phyloP scores from a whole-genome alignment of 2,329 filamentous ascomycete genomes.

The Magnaporthales sp. region DNA sequence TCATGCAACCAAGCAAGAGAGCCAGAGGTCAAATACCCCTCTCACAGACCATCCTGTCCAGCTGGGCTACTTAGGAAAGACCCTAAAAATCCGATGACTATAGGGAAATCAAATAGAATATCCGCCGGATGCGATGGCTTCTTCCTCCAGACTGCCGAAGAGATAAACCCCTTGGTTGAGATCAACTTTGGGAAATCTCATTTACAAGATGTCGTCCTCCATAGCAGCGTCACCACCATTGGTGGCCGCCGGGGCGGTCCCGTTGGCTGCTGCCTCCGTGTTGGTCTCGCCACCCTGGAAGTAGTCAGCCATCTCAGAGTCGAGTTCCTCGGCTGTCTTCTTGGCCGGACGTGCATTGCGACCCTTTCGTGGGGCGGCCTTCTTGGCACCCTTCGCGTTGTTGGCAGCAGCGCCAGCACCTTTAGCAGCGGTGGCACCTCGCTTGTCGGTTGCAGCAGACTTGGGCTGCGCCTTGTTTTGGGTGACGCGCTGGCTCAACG shows the following conservation, averaged over 20 bases:
- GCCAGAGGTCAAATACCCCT: neutral
- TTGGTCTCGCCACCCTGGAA: constrained; percentile 45
- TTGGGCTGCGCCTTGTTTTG: constrained; percentile 70
- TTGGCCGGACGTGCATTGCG: constrained; percentile 60
- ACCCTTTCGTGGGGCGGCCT: constrained; percentile 33
- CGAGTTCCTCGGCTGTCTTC: constrained; percentile 93
- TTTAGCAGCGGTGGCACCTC: constrained; percentile 15
- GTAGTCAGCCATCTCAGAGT: constrained; percentile 97
- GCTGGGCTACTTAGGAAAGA: neutral
- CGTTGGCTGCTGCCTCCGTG: constrained; percentile 32
- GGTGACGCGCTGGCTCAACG: constrained; percentile 71
- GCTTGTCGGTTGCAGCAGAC: constrained; percentile 69
- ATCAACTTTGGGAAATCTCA: neutral
- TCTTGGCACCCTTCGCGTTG: constrained; percentile 32
- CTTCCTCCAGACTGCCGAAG: neutral
- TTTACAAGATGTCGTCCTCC: constrained; percentile 54
- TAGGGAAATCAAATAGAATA: neutral
- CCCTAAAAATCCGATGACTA: neutral
- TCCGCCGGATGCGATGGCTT: neutral
- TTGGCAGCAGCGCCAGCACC: constrained; percentile 37
- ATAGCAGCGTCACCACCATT: constrained; percentile 36
- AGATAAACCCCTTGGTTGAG: neutral
- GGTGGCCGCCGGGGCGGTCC: constrained; percentile 30
- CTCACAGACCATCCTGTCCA: neutral
- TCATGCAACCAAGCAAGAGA: neutral